Evolutionary conservation across 108 stramenopile species (phyloP), one percentile per base, ranked within the genome.

Genomic region (Chaetoceros tenuissimus): DNA sequence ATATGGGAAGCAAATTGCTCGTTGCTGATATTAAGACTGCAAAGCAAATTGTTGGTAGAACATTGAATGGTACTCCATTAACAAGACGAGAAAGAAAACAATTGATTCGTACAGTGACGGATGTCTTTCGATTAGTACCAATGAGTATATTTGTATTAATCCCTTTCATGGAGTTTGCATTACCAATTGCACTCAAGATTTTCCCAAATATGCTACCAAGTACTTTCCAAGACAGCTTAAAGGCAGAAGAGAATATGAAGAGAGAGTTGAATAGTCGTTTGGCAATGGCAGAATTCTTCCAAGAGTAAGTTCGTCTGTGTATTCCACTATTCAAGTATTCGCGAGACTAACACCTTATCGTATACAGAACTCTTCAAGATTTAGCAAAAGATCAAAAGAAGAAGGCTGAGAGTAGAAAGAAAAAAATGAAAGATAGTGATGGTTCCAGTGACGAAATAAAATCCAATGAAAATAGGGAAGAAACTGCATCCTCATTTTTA

Each of bases 131-230:
- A 34, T 67, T 99, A 49, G 95, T 98, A 24, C 98, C 98, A 13
- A 85, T 99, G 47, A 73, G 72, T n/a, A 81, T 97, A 63, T 99
- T 99, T 65, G 70, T 98, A 31, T 31, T 99, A 44, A 93, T 99
- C n/a, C 98, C 98, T 2, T 94, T 96, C 57, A 94, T 96, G 92
- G 98, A 99, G 73, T 92, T 98, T 57, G 89, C 95, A 16, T 71
- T 99, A 24, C 98, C 98, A 3, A 82, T 99, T 73, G 97, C 96
- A 20, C 73, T 99, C 25, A 85, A 90, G 45, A 57, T 98, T 23
- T 99, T 98, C 68, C 98, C 98, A 23, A 97, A 97, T 76, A 96
- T 99, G 96, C 81, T 99, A 17, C 98, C 98, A 22, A 91, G 90
- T 22, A 97, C 96, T n/a, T 99, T 98, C 63, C 94, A 99, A 76